A percentile compares a stretch with the other conserved stretches of the same genome.
Conservation (phyloP, 805 yeast genomes). For the Wickerhamiella shivajii region DNA sequence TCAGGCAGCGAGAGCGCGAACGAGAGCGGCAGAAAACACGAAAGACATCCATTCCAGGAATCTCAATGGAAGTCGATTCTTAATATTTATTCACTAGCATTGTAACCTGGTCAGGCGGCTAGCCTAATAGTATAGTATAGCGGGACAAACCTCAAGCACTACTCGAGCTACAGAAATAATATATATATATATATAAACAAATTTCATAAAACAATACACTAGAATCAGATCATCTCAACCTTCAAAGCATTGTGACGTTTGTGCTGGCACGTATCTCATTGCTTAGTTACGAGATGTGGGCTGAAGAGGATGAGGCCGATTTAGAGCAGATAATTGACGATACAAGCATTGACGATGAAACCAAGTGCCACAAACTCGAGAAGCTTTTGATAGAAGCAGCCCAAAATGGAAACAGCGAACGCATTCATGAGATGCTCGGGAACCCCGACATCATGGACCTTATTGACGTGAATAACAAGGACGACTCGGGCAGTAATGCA, state of each 20-base stretch:
- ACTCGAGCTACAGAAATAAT: too few relatives aligned
- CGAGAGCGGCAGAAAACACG: slow-evolving; percentile 25
- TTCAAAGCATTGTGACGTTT: too few relatives aligned
- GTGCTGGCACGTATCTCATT: too few relatives aligned
- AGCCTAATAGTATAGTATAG: too few relatives aligned
- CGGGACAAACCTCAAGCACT: too few relatives aligned
- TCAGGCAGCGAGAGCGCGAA: slow-evolving; percentile 9
- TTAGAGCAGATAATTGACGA: slow-evolving; percentile 18
- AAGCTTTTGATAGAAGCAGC: slow-evolving; percentile 23
- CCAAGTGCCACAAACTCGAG: slow-evolving; percentile 19
- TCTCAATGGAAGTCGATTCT: too few relatives aligned
- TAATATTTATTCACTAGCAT: too few relatives aligned
- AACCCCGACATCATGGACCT: slow-evolving; percentile 14
- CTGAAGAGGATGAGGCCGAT: slow-evolving; percentile 11
- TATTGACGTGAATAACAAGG: slow-evolving; percentile 24
- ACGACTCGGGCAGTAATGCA: slow-evolving; percentile 28
- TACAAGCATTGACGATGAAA: slow-evolving; percentile 10
- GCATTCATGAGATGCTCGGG: slow-evolving; percentile 21
- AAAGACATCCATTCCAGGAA: slow-evolving; percentile 35
- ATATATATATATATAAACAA: too few relatives aligned
- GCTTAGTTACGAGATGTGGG: too few relatives aligned
- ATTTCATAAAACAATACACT: too few relatives aligned
- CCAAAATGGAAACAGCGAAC: slow-evolving; percentile 24
- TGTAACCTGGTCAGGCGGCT: too few relatives aligned
- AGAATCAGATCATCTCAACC: too few relatives aligned